phyloP scores from a whole-genome alignment of 768 basidiomycete genomes.

The Lentinula edodes region DNA sequence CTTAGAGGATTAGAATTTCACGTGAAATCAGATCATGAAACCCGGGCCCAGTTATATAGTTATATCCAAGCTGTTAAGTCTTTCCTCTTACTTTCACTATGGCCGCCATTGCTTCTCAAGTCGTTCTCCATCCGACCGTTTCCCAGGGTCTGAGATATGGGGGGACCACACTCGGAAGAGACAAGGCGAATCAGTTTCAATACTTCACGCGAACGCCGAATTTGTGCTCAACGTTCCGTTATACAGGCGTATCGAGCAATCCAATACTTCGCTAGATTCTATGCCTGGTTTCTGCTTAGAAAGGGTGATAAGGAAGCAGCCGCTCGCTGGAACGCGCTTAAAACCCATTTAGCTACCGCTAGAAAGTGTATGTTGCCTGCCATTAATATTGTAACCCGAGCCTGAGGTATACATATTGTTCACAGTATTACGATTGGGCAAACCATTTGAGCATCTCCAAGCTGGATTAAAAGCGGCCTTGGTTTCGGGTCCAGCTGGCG shows the following conservation, averaged over 20 bases:
- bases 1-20: not conserved
- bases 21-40: not conserved
- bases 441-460: slow-evolving; percentile 91
- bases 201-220: not conserved
- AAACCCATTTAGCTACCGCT: slow-evolving; percentile 75
- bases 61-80: not conserved
- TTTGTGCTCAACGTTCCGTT: not conserved
- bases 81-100: slow-evolving; percentile 21
- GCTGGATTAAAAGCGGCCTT: slow-evolving; percentile 73
- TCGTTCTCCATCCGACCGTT: slow-evolving; percentile 81
- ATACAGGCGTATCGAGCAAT: slow-evolving; percentile 78
- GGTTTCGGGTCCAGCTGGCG: slow-evolving; percentile 47
- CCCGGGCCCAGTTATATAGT: not conserved
- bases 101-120: slow-evolving; percentile 58
- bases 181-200: slow-evolving; percentile 58
- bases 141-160: slow-evolving; percentile 73
- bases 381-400: no score
- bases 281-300: slow-evolving; percentile 74
- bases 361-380: slow-evolving; percentile 64
- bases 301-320: slow-evolving; percentile 69
- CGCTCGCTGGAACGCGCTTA: slow-evolving; percentile 77
- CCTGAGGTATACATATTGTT: not conserved
- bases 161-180: slow-evolving; percentile 79
- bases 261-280: slow-evolving; percentile 88
- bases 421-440: slow-evolving; percentile 87